phyloP scores from a whole-genome alignment of 345 rosid species.

The Luvunga scandens region DNA sequence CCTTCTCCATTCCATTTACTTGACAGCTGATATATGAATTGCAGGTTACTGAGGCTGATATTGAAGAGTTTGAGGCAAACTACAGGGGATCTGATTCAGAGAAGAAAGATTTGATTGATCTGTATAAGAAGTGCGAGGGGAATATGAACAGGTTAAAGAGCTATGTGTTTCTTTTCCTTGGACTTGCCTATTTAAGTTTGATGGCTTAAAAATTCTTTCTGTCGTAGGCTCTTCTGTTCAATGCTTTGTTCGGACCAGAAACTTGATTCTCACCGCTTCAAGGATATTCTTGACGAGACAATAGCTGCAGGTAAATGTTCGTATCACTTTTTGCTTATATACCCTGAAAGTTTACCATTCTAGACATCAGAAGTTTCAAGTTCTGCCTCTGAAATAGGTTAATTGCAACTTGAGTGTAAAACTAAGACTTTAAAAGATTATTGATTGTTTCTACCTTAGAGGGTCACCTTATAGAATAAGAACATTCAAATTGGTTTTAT shows the following conservation, averaged over 20 bases:
- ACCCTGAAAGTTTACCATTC: background rate
- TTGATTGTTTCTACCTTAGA: background rate
- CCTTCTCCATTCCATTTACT: background rate
- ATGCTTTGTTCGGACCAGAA: slow-evolving; percentile 89
- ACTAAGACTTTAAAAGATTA: background rate
- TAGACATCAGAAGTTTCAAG: background rate
- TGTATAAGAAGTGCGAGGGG: slow-evolving; percentile 64
- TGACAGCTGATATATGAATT: slow-evolving; percentile 3
- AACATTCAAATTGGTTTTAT: background rate
- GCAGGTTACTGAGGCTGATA: slow-evolving; percentile 78
- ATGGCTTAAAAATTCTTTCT: slow-evolving; percentile 14
- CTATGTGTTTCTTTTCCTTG: background rate
- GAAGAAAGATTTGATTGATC: slow-evolving; percentile 79
- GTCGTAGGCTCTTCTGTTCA: slow-evolving; percentile 75
- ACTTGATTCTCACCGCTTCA: slow-evolving; percentile 90
- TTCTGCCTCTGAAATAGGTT: background rate
- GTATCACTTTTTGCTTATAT: background rate
- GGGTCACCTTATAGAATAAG: background rate
- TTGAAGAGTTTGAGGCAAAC: slow-evolving; percentile 80
- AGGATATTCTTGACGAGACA: slow-evolving; percentile 69
- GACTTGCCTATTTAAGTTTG: background rate
- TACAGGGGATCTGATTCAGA: slow-evolving; percentile 94
- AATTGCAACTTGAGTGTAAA: background rate
- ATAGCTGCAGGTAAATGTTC: slow-evolving; percentile 56
- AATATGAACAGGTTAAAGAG: slow-evolving; percentile 67